A percentile compares a stretch with the other conserved stretches of the same genome.
These are phyloP conservation scores for Diaporthe vaccinii DNA, from an alignment of 2,329 filamentous ascomycete genomes.

Conservation along the genomic window DNA sequence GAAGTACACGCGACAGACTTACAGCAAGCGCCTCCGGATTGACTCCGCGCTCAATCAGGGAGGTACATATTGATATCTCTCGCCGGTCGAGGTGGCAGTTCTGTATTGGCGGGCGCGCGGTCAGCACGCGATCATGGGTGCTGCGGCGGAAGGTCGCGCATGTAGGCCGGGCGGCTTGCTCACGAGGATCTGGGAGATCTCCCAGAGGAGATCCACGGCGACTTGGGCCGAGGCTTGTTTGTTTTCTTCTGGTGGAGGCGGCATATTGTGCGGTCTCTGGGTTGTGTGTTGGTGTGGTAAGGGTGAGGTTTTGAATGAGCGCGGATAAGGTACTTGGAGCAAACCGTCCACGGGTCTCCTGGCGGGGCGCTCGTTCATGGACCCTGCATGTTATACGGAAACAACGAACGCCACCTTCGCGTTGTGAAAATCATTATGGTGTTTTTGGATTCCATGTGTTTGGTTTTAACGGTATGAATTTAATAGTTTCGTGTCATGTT, in stretches of 20 bases:
- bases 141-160: neutral
- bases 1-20: conserved; percentile 53
- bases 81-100: conserved; percentile 94
- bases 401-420: neutral
- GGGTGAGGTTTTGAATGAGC: conserved; percentile 22
- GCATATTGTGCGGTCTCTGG: conserved; percentile 47
- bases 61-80: conserved; percentile 94
- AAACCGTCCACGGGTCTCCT: neutral
- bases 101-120: conserved; percentile 59
- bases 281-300: neutral
- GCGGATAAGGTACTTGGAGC: neutral
- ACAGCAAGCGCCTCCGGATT: conserved; percentile 96
- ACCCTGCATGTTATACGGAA: neutral
- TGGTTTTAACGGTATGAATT: neutral
- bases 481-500: neutral
- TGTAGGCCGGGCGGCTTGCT: conserved; percentile 47
- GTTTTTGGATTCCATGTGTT: neutral
- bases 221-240: conserved; percentile 85
- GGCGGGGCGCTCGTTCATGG: neutral
- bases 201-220: conserved; percentile 85
- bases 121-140: neutral
- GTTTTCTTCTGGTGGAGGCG: conserved; percentile 59
- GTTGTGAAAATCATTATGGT: neutral
- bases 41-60: conserved; percentile 96
- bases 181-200: conserved; percentile 92